Evolutionary conservation across 2,329 filamentous ascomycete genomes (phyloP).

Genomic region (Microdochium paspali): DNA sequence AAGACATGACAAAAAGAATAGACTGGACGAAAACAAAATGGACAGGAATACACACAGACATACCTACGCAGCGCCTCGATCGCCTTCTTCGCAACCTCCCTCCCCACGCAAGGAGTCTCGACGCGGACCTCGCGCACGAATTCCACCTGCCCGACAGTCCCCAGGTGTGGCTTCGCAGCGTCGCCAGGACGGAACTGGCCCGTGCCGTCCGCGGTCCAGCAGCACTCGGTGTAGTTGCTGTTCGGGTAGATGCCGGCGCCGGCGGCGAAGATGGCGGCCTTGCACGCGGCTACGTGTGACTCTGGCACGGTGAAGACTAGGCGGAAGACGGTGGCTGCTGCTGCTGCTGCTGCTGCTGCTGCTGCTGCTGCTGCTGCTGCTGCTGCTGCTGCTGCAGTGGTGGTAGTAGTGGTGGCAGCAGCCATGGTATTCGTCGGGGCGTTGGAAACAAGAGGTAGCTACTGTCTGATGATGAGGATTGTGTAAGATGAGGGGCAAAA

Average conservation of each 20-base stretch:
- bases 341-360: background rate
- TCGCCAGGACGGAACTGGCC: constrained; percentile 59
- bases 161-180: constrained; percentile 41
- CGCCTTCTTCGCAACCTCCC: background rate
- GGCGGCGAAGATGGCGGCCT: constrained; percentile 45
- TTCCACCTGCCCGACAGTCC: background rate
- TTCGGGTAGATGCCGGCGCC: constrained; percentile 45
- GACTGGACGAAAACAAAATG: no score
- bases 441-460: no score
- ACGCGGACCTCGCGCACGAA: background rate
- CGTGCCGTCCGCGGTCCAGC: constrained; percentile 41
- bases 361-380: no score
- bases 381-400: no score
- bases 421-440: no score
- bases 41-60: background rate
- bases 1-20: no score
- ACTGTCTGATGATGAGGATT: no score
- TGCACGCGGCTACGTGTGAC: constrained; percentile 35
- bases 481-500: no score
- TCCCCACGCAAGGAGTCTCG: background rate
- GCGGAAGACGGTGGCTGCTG: constrained; percentile 13
- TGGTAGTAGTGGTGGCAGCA: no score
- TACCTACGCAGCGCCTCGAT: background rate
- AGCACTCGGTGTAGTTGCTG: constrained; percentile 46
- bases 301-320: constrained; percentile 43